Conservation (phyloP, 2,329 filamentous ascomycete species). For the Rhexocercosporidium sp. region DNA sequence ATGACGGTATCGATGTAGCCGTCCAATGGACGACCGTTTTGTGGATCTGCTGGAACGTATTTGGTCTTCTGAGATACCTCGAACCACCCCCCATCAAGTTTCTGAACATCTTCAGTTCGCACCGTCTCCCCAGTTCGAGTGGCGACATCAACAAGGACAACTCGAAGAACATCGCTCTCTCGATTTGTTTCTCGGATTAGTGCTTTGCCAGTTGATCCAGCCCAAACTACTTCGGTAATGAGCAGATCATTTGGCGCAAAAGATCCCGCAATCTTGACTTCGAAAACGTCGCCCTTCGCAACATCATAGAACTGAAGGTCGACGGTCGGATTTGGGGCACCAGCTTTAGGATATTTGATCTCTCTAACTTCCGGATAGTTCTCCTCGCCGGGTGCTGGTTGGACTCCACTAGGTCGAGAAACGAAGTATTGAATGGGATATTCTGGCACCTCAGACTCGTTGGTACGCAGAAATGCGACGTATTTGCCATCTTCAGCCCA, state of each 20-base stretch:
- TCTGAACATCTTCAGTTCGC: slow-evolving; percentile 76
- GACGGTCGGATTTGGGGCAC: slow-evolving; percentile 90
- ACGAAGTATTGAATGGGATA: slow-evolving; percentile 95
- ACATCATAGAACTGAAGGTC: slow-evolving; percentile 90
- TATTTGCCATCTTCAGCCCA: slow-evolving; percentile 92
- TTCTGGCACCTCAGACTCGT: slow-evolving; percentile 89
- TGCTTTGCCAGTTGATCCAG: slow-evolving; percentile 73
- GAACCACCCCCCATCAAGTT: slow-evolving; percentile 96
- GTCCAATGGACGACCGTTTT: slow-evolving; percentile 76
- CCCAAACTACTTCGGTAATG: slow-evolving; percentile 94
- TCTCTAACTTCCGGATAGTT: slow-evolving; percentile 87
- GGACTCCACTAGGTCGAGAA: slow-evolving; percentile 78
- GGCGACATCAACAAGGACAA: slow-evolving; percentile 82
- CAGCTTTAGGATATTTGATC: slow-evolving; percentile 98
- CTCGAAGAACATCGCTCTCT: slow-evolving; percentile 87
- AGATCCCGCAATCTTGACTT: slow-evolving; percentile 75
- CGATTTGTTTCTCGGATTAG: slow-evolving; percentile 92
- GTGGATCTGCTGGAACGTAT: slow-evolving; percentile 83
- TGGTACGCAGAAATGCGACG: slow-evolving; percentile 89
- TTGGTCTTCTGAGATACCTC: slow-evolving; percentile 87
- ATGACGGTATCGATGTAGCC: slow-evolving; percentile 94
- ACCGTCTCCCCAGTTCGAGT: slow-evolving; percentile 78
- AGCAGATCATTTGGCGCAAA: slow-evolving; percentile 84
- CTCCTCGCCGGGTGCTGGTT: slow-evolving; percentile 74
- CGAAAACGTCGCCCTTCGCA: slow-evolving; percentile 75